These are phyloP conservation scores for Kokia cookei DNA, from an alignment of 441 rosid species.

Conservation along the genomic window DNA sequence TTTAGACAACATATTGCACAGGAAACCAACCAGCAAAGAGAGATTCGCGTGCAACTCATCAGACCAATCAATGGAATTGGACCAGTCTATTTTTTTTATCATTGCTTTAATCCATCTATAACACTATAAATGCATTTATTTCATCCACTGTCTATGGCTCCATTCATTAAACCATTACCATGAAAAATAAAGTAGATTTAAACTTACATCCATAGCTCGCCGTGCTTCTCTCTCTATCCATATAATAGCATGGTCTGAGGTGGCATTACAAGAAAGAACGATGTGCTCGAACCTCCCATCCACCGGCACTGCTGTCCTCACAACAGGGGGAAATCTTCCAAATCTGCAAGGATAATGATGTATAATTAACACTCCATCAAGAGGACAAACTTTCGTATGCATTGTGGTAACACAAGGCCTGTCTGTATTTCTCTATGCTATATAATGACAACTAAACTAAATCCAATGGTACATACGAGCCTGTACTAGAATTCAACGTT, in stretches of 20 bases:
- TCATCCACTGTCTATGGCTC: not conserved
- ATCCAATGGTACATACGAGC: not conserved
- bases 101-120: not conserved
- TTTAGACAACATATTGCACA: not conserved
- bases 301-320: slow-evolving; percentile 94
- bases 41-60: not conserved
- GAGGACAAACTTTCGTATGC: not conserved
- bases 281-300: slow-evolving; percentile 96
- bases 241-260: slow-evolving; percentile 84
- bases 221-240: slow-evolving; percentile 88
- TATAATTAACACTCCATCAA: not conserved
- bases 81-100: not conserved
- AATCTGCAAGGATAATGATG: slow-evolving; percentile 32
- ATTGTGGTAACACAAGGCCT: not conserved
- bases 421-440: not conserved
- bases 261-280: slow-evolving; percentile 90
- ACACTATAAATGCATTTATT: not conserved
- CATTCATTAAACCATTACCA: slow-evolving; percentile 2
- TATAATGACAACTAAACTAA: not conserved
- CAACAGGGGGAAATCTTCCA: slow-evolving; percentile 85
- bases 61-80: no score
- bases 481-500: not conserved
- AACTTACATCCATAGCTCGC: slow-evolving; percentile 67
- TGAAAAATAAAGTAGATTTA: not conserved
- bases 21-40: not conserved